phyloP scores from a whole-genome alignment of 2,329 filamentous ascomycete genomes.

The Coniochaeta hoffmannii region DNA sequence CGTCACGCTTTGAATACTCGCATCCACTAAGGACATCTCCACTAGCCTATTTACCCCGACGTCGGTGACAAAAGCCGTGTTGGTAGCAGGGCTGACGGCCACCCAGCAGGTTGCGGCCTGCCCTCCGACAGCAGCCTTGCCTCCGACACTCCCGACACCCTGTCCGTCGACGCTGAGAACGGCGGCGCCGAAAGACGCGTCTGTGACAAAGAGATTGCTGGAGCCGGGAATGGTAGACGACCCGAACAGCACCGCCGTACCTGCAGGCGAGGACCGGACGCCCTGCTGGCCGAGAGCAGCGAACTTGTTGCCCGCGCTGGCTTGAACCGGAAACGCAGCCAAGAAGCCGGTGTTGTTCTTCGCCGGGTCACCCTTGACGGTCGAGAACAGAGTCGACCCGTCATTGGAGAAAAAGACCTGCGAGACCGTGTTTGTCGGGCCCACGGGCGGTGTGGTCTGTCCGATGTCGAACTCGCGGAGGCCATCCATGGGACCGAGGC shows the following conservation, averaged over 20 bases:
- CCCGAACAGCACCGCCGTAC: constrained; percentile 51
- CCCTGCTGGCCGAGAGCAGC: constrained; percentile 20
- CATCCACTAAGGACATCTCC: constrained; percentile 45
- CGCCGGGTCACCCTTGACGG: constrained; percentile 52
- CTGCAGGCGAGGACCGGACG: constrained; percentile 34
- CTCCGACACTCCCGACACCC: constrained; percentile 24
- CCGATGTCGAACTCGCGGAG: constrained; percentile 39
- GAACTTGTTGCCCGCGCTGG: background rate
- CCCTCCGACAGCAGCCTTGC: constrained; percentile 33
- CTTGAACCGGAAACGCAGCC: constrained; percentile 37
- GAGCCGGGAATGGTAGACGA: constrained; percentile 35
- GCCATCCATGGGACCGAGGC: constrained; percentile 34
- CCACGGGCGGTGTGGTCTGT: constrained; percentile 51
- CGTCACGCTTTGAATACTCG: constrained; percentile 33
- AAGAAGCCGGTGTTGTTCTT: constrained; percentile 51
- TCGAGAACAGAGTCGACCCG: constrained; percentile 41
- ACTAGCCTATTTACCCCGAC: constrained; percentile 43
- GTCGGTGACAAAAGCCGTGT: constrained; percentile 52
- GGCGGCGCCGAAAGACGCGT: constrained; percentile 48
- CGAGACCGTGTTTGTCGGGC: constrained; percentile 51
- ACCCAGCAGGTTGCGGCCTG: constrained; percentile 54
- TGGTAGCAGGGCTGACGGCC: constrained; percentile 37
- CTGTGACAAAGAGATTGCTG: constrained; percentile 42
- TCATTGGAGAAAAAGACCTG: constrained; percentile 53
- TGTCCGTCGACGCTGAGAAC: constrained; percentile 35